These are phyloP conservation scores for Lecanosticta acicola DNA, from an alignment of 2,329 filamentous ascomycete species.

Conservation along the genomic window DNA sequence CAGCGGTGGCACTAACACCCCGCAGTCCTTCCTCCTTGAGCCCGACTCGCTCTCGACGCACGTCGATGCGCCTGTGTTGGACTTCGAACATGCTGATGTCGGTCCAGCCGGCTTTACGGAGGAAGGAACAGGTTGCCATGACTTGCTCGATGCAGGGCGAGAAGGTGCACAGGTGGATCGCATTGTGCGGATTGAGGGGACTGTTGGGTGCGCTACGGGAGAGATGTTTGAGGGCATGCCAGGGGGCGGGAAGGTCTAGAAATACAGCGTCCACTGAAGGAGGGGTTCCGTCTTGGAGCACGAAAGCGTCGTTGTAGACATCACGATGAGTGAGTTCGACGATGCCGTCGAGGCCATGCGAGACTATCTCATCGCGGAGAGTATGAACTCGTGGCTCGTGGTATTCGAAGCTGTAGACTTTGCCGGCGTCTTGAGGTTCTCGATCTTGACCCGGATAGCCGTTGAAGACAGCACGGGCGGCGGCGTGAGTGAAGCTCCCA, in stretches of 20 bases:
- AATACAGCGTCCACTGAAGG: slow-evolving; percentile 68
- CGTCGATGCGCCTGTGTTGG: slow-evolving; percentile 69
- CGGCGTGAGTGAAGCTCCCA: slow-evolving; percentile 77
- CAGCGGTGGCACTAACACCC: slow-evolving; percentile 63
- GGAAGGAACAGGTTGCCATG: slow-evolving; percentile 71
- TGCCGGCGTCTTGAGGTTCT: slow-evolving; percentile 46
- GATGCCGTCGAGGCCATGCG: slow-evolving; percentile 59
- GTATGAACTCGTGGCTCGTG: slow-evolving; percentile 66
- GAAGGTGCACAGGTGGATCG: slow-evolving; percentile 84
- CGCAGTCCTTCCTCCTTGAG: slow-evolving; percentile 61
- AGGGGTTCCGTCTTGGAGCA: slow-evolving; percentile 39
- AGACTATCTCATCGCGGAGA: slow-evolving; percentile 62
- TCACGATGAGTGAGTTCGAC: slow-evolving; percentile 73
- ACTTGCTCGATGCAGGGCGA: slow-evolving; percentile 97
- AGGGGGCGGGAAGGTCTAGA: slow-evolving; percentile 73
- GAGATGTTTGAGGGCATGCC: slow-evolving; percentile 73
- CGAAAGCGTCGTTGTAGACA: slow-evolving; percentile 70
- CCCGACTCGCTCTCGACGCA: slow-evolving; percentile 74
- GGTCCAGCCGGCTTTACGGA: slow-evolving; percentile 80
- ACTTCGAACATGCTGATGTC: slow-evolving; percentile 94
- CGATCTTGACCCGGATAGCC: slow-evolving; percentile 47
- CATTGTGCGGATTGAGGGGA: slow-evolving; percentile 63
- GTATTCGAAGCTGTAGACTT: slow-evolving; percentile 78
- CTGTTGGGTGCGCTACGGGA: slow-evolving; percentile 47
- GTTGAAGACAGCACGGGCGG: slow-evolving; percentile 68